Evolutionary conservation across 2,329 filamentous ascomycete genomes (phyloP), one percentile per base, ranked within the genome.

Genomic region (Claviceps cyperi): DNA sequence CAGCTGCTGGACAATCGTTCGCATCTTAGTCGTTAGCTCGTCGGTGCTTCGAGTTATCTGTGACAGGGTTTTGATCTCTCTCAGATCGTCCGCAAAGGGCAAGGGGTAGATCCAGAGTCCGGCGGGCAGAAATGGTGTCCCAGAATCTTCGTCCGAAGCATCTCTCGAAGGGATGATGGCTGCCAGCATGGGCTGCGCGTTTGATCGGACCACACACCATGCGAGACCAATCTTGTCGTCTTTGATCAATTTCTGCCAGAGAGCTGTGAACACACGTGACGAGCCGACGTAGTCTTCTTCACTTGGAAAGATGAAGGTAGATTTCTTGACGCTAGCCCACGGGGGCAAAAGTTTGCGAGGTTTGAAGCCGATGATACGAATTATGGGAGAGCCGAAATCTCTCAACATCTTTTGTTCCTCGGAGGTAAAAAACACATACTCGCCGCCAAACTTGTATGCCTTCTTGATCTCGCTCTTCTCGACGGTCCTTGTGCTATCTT

Each of bases 321-420:
- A 86, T 58, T 90, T 89, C 61, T 86, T 87, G 46, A 86, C 74
- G 36, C 86, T 89, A 1, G 88, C 86, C 89, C 91, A 96, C 17
- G 84, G 73, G 0, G 86, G 85, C 1, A 96, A 71, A 59, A 78
- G 70, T 1, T 77, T 78, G 28, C 86, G 72, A 6, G 87, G 80
- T 63, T 97, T 98, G 75, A 98, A 98, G 5, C 92, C 92, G 51
- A 98, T 84, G 56, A 98, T 84, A 5, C 89, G 83, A 51, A 98
- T 84, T 13, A 86, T 73, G 0, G 88, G 86, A 1, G 84, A 75
- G 2, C 90, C 91, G 58, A 95, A 95, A 56, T 86, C 72, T 53
- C 83, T 82, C 52, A 98, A 74, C 19, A 76, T 70, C 51, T 83
- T 83, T 53, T 91, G 80, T 63, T 98, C 91, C 36, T 96, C 89